A percentile compares a stretch with the other conserved stretches of the same genome.
Evolutionary conservation across 257 asterid genomes (phyloP).

Genomic region (Parsonsia alboflavescens): DNA sequence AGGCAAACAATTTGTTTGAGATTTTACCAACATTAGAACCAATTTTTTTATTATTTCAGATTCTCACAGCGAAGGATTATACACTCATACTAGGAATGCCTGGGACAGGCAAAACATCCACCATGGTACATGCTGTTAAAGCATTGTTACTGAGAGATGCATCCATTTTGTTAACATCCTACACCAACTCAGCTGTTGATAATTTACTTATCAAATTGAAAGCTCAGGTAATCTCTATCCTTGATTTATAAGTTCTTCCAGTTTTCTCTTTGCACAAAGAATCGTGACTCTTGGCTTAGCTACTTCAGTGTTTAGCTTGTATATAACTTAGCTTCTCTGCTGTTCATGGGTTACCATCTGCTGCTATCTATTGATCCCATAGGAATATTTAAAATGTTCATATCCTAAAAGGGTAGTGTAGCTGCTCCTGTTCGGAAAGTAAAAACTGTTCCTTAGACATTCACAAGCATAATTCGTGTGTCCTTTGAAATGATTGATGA

Average conservation of each 20-base stretch:
- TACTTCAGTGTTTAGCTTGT: background rate
- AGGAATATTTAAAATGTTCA: background rate
- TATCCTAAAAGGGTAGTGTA: background rate
- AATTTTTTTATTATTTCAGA: constrained; percentile 37
- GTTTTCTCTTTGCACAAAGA: constrained; percentile 7
- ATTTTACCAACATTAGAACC: background rate
- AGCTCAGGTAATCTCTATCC: constrained; percentile 63
- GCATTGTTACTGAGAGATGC: constrained; percentile 92
- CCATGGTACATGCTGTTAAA: constrained; percentile 98
- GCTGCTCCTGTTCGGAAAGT: background rate
- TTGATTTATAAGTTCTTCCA: constrained; percentile 15
- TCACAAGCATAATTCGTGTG: background rate
- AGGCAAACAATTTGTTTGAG: constrained; percentile 4
- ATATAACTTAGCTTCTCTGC: background rate
- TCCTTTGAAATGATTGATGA: background rate
- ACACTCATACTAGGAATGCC: constrained; percentile 97
- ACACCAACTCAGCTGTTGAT: constrained; percentile 97
- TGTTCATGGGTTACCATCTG: background rate
- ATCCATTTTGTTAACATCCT: constrained; percentile 96
- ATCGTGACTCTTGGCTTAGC: constrained; percentile 15
- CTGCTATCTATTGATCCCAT: background rate
- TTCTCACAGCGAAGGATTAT: constrained; percentile 87
- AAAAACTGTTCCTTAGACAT: background rate
- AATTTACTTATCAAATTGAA: constrained; percentile 80
- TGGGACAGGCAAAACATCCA: constrained; percentile 96